These are phyloP conservation scores for Ceratobasidium papillatum DNA, from an alignment of 1,284 basidiomycete species.

Conservation along the genomic window DNA sequence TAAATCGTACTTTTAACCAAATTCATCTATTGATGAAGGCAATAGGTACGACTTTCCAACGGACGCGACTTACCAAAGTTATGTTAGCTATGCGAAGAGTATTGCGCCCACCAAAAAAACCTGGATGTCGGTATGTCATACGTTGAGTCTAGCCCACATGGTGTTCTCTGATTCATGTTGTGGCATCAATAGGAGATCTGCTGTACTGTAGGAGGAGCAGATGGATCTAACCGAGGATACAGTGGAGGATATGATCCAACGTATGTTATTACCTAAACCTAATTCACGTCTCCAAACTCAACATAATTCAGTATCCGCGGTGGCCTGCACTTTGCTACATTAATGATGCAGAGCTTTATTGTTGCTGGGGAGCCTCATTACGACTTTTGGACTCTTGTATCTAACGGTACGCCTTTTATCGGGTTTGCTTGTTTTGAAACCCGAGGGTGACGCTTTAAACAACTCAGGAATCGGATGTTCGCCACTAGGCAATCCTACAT, in stretches of 20 bases:
- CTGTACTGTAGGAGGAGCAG: conserved; percentile 31
- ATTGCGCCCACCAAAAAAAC: conserved; percentile 35
- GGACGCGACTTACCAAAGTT: conserved; percentile 38
- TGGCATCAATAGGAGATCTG: conserved; percentile 17
- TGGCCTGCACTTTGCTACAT: conserved; percentile 47
- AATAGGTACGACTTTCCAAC: conserved; percentile 43
- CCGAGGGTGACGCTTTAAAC: neutral
- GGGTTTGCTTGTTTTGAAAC: neutral
- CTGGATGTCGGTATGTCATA: conserved; percentile 34
- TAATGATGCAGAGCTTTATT: conserved; percentile 23
- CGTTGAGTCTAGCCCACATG: neutral
- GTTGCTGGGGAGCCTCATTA: conserved; percentile 47
- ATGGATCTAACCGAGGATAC: conserved; percentile 18
- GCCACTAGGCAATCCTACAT: conserved; percentile 44
- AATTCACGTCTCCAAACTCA: neutral
- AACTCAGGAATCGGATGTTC: conserved; percentile 45
- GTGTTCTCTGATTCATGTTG: neutral
- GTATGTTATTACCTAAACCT: conserved; percentile 30
- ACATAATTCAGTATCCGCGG: conserved; percentile 47
- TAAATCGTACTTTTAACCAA: neutral
- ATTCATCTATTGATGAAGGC: conserved; percentile 34
- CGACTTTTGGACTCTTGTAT: conserved; percentile 51
- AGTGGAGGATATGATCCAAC: conserved; percentile 39
- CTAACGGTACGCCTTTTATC: conserved; percentile 41
- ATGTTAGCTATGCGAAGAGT: conserved; percentile 28